Conservation (phyloP, 371 early-diverging fungal species). For the Batrachochytrium dendrobatidis region DNA sequence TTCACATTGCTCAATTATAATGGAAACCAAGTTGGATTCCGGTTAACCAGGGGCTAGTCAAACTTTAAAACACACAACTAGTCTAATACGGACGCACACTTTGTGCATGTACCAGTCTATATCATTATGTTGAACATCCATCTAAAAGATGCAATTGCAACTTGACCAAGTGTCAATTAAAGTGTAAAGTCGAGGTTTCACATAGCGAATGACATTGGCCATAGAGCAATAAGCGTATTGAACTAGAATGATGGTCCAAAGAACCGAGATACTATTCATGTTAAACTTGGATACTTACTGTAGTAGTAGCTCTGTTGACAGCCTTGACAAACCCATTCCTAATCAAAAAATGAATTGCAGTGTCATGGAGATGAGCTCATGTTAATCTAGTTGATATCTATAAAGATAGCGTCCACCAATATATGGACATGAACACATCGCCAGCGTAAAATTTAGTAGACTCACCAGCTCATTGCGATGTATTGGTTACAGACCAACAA, state of each 20-base stretch:
- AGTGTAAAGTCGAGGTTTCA: not conserved
- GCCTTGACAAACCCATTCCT: slow-evolving; percentile 82
- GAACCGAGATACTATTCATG: too few relatives aligned
- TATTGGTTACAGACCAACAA: too few relatives aligned
- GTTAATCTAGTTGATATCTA: not conserved
- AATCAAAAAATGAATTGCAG: not conserved
- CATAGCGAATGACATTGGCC: not conserved
- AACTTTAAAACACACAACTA: too few relatives aligned
- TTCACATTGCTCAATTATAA: too few relatives aligned
- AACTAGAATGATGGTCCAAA: not conserved
- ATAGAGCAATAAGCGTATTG: not conserved
- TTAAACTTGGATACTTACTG: slow-evolving; percentile 49
- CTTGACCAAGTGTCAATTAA: not conserved
- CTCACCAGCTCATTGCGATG: not conserved
- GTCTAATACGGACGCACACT: too few relatives aligned
- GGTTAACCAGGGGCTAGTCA: too few relatives aligned
- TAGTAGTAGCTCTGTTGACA: slow-evolving; percentile 72
- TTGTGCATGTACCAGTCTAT: too few relatives aligned
- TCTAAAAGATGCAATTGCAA: too few relatives aligned
- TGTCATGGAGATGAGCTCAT: not conserved
- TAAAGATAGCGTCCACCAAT: not conserved
- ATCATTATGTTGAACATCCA: too few relatives aligned
- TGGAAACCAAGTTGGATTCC: too few relatives aligned
- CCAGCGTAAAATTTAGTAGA: not conserved
- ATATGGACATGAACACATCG: not conserved